These are phyloP conservation scores for Amaranthus palmeri DNA, from an alignment of 148 eudicot genomes.

Conservation along the genomic window DNA sequence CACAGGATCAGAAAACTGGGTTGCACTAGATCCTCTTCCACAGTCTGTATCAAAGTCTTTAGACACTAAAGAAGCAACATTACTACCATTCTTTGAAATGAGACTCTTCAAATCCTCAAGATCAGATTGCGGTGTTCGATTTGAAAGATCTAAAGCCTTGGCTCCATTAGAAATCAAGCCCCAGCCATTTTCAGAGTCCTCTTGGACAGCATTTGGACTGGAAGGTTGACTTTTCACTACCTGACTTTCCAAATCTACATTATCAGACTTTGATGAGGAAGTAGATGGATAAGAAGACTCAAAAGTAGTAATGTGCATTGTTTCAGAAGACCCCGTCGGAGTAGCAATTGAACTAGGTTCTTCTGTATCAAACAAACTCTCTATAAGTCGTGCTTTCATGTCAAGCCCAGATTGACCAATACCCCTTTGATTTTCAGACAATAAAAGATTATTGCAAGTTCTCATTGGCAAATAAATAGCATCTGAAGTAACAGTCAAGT, in stretches of 20 bases:
- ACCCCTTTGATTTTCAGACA: slow-evolving; percentile 27
- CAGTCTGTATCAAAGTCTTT: slow-evolving; percentile 6
- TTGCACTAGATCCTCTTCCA: slow-evolving; percentile 16
- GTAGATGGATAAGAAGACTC: slow-evolving; percentile 36
- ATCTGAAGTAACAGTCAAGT: slow-evolving; percentile 25
- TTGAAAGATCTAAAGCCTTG: slow-evolving; percentile 4
- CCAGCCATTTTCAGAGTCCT: neutral
- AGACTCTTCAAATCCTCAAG: slow-evolving; percentile 19
- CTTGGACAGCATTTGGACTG: slow-evolving; percentile 9
- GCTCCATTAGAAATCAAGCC: no score
- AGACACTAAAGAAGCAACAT: slow-evolving; percentile 3
- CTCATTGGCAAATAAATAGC: slow-evolving; percentile 22
- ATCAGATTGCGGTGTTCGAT: slow-evolving; percentile 22
- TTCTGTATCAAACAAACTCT: slow-evolving; percentile 33
- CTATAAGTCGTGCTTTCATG: slow-evolving; percentile 28
- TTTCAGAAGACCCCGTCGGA: slow-evolving; percentile 34
- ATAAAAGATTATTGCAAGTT: slow-evolving; percentile 29
- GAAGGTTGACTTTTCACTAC: slow-evolving; percentile 18
- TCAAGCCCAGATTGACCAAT: slow-evolving; percentile 35
- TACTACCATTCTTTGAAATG: no score
- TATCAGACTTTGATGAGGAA: slow-evolving; percentile 29
- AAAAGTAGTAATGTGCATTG: slow-evolving; percentile 24
- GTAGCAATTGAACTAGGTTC: slow-evolving; percentile 32
- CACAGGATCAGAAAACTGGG: slow-evolving; percentile 9
- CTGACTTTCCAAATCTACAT: slow-evolving; percentile 18